Conservation (phyloP, 1,284 basidiomycete genomes). For the Cutaneotrichosporon dermatis region DNA sequence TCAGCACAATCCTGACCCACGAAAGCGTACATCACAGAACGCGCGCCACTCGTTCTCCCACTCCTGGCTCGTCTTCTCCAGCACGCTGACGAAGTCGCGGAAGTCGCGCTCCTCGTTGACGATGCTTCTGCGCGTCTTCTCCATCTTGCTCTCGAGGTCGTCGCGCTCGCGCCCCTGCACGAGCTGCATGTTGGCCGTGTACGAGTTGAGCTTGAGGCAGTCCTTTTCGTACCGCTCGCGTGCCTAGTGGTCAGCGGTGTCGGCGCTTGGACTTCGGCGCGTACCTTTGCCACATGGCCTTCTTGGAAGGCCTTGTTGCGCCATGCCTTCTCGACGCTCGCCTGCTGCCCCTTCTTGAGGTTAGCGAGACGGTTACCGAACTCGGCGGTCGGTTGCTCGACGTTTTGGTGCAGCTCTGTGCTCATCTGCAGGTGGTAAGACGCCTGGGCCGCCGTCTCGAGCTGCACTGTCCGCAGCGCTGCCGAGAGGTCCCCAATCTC, state of each 20-base stretch:
- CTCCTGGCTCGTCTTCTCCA: constrained; percentile 73
- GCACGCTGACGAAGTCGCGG: constrained; percentile 72
- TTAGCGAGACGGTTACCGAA: constrained; percentile 65
- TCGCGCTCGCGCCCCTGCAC: constrained; percentile 93
- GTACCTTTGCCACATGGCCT: constrained; percentile 67
- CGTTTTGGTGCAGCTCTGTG: constrained; percentile 68
- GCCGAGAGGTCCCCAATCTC: constrained; percentile 84
- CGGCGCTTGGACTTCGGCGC: background rate
- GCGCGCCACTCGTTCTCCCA: constrained; percentile 94
- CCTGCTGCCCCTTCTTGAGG: constrained; percentile 64
- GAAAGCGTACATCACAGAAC: constrained; percentile 66
- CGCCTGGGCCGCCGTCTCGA: constrained; percentile 76
- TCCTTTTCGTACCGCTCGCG: constrained; percentile 92
- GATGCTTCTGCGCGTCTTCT: constrained; percentile 84
- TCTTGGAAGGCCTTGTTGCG: constrained; percentile 82
- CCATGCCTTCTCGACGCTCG: constrained; percentile 77
- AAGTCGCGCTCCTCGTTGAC: constrained; percentile 87
- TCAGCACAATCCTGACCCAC: background rate
- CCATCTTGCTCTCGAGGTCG: constrained; percentile 80
- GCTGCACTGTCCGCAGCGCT: constrained; percentile 69
- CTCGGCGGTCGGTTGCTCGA: constrained; percentile 63
- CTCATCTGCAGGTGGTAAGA: constrained; percentile 59
- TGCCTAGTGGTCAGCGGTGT: constrained; percentile 51
- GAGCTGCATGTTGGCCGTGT: constrained; percentile 86
- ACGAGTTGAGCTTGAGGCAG: constrained; percentile 91